phyloP scores from a whole-genome alignment of 2,329 filamentous ascomycete species.

The Teratosphaeria nubilosa region DNA sequence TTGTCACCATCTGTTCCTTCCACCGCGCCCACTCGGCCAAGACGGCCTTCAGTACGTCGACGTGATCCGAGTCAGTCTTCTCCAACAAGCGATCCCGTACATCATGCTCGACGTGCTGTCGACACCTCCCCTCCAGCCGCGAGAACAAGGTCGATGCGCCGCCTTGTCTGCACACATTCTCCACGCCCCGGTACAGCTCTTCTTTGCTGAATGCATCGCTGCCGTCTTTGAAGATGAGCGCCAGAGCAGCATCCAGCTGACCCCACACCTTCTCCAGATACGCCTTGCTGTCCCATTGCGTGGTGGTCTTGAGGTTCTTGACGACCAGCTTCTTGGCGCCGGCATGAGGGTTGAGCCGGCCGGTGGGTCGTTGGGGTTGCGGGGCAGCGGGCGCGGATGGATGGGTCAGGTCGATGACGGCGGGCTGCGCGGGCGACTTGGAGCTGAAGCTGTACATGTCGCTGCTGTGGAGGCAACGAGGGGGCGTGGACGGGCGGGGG shows the following conservation, averaged over 20 bases:
- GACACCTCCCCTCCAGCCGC: constrained; percentile 56
- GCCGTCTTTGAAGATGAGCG: constrained; percentile 58
- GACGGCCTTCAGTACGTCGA: constrained; percentile 54
- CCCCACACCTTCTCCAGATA: constrained; percentile 70
- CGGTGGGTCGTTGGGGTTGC: constrained; percentile 15
- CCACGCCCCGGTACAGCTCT: constrained; percentile 78
- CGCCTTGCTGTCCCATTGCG: constrained; percentile 56
- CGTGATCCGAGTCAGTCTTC: constrained; percentile 45
- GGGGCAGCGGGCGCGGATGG: constrained; percentile 21
- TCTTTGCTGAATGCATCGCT: constrained; percentile 62
- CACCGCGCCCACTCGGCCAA: constrained; percentile 63
- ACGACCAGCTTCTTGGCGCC: constrained; percentile 84
- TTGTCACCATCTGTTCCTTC: constrained; percentile 66
- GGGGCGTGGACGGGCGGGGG: constrained; percentile 14
- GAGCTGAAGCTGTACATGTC: constrained; percentile 47
- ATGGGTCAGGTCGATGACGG: constrained; percentile 36
- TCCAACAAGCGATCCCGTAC: constrained; percentile 52
- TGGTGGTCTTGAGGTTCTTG: constrained; percentile 69
- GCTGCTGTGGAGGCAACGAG: constrained; percentile 24
- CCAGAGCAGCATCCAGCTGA: constrained; percentile 64
- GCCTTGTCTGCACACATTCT: constrained; percentile 78
- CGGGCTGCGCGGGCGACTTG: constrained; percentile 22
- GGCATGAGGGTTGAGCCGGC: constrained; percentile 47
- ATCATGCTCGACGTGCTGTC: constrained; percentile 47
- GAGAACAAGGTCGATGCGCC: constrained; percentile 58